Evolutionary conservation across 2,329 filamentous ascomycete genomes (phyloP), one percentile per base, ranked within the genome.

Genomic region (Ilyonectria robusta): DNA sequence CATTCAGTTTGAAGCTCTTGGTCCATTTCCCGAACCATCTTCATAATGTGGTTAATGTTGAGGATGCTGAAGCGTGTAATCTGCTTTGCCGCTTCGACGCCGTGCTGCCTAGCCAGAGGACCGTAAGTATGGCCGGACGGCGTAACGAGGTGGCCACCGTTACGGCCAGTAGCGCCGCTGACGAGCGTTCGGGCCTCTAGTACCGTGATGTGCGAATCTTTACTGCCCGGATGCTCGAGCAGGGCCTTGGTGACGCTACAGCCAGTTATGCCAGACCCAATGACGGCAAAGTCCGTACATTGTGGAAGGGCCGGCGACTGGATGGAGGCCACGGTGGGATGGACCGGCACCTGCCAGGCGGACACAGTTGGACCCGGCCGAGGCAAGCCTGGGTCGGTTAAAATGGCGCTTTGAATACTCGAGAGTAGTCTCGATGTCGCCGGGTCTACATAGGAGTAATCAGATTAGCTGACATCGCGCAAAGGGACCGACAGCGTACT

Each of bases 11-110:
- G 59, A 17, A 70, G 31, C 23, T 69, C 59, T 8, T 51, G 53
- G n/a, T 69, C 66, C 55, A 68, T 67, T 13, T 64, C 62, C 4
- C 70, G 62, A 11, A 76, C 67, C 62, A 61, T 65, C 19, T 70
- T 64, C 51, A 72, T 67, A 1, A 71, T 26, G 15, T 68, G 31
- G 23, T 79, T 74, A 5, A 85, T 72, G 56, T 84, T 82, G 33
- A 73, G 58, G 29, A 84, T 73, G 70, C 82, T 80, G 65, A 86
- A 85, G 3, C 78, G 70, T 1, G 81, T 78, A 15, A 86, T 77
- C 47, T 78, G 76, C 31, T 78, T 80, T 1, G 85, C 84, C 6
- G 78, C 73, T 44, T 80, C 78, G 1, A 68, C 67, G 0, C 80
- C 78, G 37, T 80, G 70, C 21, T 65, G 67, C 7, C 69, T 47